Evolutionary conservation across 164 flowering plant genomes (phyloP).

Genomic region (Tetracentron sinense): DNA sequence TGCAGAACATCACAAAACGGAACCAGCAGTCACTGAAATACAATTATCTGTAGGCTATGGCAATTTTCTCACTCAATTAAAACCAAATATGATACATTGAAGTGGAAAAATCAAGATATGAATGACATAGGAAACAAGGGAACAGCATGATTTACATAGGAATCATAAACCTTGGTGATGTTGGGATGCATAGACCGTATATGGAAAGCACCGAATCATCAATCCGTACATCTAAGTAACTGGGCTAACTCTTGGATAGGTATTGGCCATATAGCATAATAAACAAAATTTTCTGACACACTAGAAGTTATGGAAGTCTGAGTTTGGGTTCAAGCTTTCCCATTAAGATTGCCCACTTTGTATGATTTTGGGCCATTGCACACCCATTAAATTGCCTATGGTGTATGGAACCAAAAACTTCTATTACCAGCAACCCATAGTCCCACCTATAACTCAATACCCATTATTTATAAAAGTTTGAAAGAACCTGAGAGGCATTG

Average conservation of each 20-base stretch:
- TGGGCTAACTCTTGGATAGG: neutral
- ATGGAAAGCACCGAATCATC: neutral
- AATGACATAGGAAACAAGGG: neutral
- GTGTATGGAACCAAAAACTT: no score
- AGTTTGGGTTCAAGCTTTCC: neutral
- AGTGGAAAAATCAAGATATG: neutral
- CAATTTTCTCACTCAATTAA: neutral
- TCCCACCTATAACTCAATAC: neutral
- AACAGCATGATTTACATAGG: neutral
- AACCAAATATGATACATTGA: neutral
- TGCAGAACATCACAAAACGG: no score
- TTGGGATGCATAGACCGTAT: neutral
- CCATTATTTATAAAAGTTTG: neutral
- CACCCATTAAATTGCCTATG: no score
- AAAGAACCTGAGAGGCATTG: slow-evolving; percentile 84
- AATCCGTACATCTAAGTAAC: neutral
- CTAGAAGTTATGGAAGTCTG: neutral
- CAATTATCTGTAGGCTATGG: no score
- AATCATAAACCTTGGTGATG: neutral
- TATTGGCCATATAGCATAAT: neutral
- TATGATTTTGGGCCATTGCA: no score
- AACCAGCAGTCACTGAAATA: no score
- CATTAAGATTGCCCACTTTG: neutral
- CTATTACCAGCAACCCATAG: no score
- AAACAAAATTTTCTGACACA: neutral